Evolutionary conservation across 2,329 filamentous ascomycete genomes (phyloP).

Genomic region (Davidsoniella eucalypti): DNA sequence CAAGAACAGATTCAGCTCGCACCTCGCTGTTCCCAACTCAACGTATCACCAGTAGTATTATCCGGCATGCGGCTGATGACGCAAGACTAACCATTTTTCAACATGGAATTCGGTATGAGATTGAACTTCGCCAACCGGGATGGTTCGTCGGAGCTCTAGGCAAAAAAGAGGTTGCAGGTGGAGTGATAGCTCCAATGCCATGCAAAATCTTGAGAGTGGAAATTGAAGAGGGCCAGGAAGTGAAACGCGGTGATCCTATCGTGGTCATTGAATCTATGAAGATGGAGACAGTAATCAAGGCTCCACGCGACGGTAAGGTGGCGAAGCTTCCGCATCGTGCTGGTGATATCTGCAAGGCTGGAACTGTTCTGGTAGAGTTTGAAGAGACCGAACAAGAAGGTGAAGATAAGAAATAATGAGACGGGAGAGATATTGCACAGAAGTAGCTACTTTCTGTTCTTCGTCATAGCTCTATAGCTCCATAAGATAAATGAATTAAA

Average conservation of each 20-base stretch:
- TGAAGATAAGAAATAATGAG: background rate
- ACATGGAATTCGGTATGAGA: constrained; percentile 41
- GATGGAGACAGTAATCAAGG: constrained; percentile 74
- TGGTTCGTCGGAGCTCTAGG: constrained; percentile 86
- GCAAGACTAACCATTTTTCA: constrained; percentile 57
- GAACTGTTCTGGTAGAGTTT: constrained; percentile 58
- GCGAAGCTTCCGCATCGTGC: constrained; percentile 58
- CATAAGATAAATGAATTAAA: too few relatives aligned
- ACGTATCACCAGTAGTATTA: constrained; percentile 62
- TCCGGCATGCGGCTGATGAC: constrained; percentile 32
- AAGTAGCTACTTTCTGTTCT: too few relatives aligned
- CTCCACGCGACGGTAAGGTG: constrained; percentile 54
- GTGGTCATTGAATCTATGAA: constrained; percentile 88
- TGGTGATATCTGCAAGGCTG: constrained; percentile 66
- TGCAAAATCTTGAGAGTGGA: constrained; percentile 90
- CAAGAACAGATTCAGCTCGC: constrained; percentile 22
- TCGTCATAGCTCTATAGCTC: too few relatives aligned
- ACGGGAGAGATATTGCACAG: background rate
- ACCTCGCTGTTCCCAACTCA: constrained; percentile 70
- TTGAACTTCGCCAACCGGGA: constrained; percentile 42
- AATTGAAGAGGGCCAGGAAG: constrained; percentile 62
- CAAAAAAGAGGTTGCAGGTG: constrained; percentile 62
- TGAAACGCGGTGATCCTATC: constrained; percentile 71
- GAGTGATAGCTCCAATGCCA: constrained; percentile 86
- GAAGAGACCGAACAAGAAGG: constrained; percentile 27